Evolutionary conservation across 345 rosid genomes (phyloP), one percentile per base, ranked within the genome.

Genomic region (Dipteronia dyeriana): DNA sequence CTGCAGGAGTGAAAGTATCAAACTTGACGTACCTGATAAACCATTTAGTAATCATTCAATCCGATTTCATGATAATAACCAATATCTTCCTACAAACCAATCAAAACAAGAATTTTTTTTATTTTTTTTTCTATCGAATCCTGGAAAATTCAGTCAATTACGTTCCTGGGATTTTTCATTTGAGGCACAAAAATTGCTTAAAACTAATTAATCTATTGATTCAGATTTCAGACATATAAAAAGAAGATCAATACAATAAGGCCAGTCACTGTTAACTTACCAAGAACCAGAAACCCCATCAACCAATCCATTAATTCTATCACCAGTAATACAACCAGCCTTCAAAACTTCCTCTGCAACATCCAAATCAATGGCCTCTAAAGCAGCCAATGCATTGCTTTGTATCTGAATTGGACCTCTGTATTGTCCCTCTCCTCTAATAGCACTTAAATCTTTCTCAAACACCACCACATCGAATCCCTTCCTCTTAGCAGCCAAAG

Each of bases 361-460:
- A 69, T 84, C 91, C 83, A 80, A 76, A 85, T 94, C 97, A 78
- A 96, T 94, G 6, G 98, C 97, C 79, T 96, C 99, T 75, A 96
- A 84, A 82, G 97, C 99, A 79, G 99, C 99, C 76, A 96, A 84
- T 38, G 98, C 99, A 75, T 94, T 96, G 76, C 98, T 96, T 80
- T 94, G 99, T 57, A 96, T 78, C 86, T 92, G 99, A 81, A 96
- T 96, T 19, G 97, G 98, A 78, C 98, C 99, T 71, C 99, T 91
- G 78, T 92, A 94, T 72, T 96, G 94, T 7, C 99, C 98, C 81
- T 96, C 98, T 60, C 98, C 99, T 85, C 99, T 90, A 20, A 96
- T 71, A 2, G 99, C 97, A 80, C 98, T 96, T 81, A 89, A 7
- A 82, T 96, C 99, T 78, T 76, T 92, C 87, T 96, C 99, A 76